A percentile compares a stretch with the other conserved stretches of the same genome.
Evolutionary conservation across 2,329 filamentous ascomycete genomes (phyloP).

Genomic region (Trichoderma polysporum): DNA sequence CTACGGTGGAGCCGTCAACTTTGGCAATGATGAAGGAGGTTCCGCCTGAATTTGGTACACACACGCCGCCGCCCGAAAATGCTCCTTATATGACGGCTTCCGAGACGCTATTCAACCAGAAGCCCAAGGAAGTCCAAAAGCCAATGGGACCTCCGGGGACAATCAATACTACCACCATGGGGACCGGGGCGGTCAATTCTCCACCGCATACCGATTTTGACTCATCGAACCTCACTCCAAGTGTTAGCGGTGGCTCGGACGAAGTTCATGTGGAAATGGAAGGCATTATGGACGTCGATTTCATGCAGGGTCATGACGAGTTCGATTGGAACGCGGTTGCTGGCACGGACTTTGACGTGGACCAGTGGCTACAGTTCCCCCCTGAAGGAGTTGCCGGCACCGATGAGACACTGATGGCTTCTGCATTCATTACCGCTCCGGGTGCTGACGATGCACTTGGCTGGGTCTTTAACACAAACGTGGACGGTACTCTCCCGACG

Average conservation of each 20-base stretch:
- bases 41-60: constrained; percentile 40
- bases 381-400: constrained; percentile 46
- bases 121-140: constrained; percentile 32
- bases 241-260: constrained; percentile 46
- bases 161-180: constrained; percentile 38
- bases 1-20: constrained; percentile 35
- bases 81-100: constrained; percentile 44
- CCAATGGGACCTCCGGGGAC: constrained; percentile 41
- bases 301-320: constrained; percentile 47
- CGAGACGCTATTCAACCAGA: constrained; percentile 41
- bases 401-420: constrained; percentile 40
- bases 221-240: constrained; percentile 45
- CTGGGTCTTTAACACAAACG: constrained; percentile 32
- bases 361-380: constrained; percentile 60
- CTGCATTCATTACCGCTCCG: constrained; percentile 31
- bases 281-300: constrained; percentile 45
- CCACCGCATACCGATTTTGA: constrained; percentile 49
- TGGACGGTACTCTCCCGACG: constrained; percentile 21
- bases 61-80: constrained; percentile 57
- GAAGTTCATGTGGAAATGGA: constrained; percentile 38
- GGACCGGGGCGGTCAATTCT: constrained; percentile 38
- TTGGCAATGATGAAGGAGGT: constrained; percentile 39
- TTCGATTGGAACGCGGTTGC: constrained; percentile 56
- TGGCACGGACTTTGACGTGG: constrained; percentile 56
- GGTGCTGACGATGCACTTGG: constrained; percentile 32